Conservation (phyloP, 306 rosid species). For the Quercus alba region DNA sequence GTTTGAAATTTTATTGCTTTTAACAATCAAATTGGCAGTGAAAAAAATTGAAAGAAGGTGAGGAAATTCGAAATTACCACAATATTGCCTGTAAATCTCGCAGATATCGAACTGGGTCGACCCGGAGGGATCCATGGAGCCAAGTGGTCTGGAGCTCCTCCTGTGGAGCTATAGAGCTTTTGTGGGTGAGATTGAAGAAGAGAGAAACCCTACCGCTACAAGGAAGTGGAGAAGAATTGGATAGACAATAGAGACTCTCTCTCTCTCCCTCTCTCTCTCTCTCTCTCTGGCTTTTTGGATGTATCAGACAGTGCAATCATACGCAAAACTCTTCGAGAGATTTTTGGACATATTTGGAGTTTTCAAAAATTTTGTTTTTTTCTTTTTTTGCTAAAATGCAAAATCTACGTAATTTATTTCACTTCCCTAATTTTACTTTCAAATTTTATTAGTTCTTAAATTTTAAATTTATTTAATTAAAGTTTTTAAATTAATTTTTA, state of each 20-base stretch:
- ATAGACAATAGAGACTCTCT: neutral
- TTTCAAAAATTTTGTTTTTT: no score
- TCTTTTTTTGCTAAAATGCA: no score
- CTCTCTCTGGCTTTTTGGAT: neutral
- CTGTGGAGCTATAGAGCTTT: neutral
- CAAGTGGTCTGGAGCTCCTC: conserved; percentile 22
- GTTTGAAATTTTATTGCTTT: neutral
- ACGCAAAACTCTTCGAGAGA: no score
- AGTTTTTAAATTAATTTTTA: no score
- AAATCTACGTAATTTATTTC: no score
- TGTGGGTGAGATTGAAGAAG: neutral
- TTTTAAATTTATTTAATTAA: no score
- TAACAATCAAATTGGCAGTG: neutral
- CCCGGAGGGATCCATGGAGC: conserved; percentile 51
- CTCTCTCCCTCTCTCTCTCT: neutral
- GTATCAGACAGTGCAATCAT: no score
- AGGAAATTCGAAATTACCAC: conserved; percentile 38
- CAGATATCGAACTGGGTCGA: conserved; percentile 49
- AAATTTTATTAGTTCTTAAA: no score
- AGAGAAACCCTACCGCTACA: neutral
- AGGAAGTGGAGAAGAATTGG: neutral
- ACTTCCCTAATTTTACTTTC: no score
- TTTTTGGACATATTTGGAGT: no score
- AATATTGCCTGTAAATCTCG: conserved; percentile 66
- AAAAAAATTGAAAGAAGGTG: neutral